phyloP scores from a whole-genome alignment of 345 rosid genomes.

The Salix koriyanagi region DNA sequence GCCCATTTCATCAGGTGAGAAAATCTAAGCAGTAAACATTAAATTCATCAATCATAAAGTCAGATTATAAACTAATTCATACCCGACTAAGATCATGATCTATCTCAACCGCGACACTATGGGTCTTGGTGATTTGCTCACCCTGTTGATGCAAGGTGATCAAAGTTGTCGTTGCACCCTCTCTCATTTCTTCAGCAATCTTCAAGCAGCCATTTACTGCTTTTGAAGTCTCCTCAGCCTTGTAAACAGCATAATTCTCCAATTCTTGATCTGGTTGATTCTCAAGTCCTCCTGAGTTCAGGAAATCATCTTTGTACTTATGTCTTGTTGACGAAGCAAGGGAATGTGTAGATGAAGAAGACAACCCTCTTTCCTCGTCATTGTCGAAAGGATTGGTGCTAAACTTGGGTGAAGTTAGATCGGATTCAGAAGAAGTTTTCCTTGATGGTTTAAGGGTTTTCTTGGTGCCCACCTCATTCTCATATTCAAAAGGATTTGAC shows the following conservation, averaged over 20 bases:
- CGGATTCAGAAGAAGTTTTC: slow-evolving; percentile 58
- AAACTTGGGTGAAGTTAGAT: slow-evolving; percentile 26
- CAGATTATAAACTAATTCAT: slow-evolving; percentile 22
- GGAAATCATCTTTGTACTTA: slow-evolving; percentile 75
- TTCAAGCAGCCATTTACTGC: slow-evolving; percentile 72
- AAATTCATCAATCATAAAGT: neutral
- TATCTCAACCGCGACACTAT: slow-evolving; percentile 59
- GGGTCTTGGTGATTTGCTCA: slow-evolving; percentile 78
- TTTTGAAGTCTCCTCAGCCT: slow-evolving; percentile 90
- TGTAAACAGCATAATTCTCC: slow-evolving; percentile 76
- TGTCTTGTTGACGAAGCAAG: slow-evolving; percentile 35
- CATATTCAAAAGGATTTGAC: slow-evolving; percentile 82
- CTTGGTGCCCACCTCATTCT: slow-evolving; percentile 53
- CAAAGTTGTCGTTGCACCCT: slow-evolving; percentile 73
- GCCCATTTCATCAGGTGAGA: neutral
- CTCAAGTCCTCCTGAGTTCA: slow-evolving; percentile 75
- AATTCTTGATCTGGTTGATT: slow-evolving; percentile 87
- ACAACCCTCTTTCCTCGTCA: slow-evolving; percentile 24
- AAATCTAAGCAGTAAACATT: neutral
- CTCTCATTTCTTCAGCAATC: slow-evolving; percentile 89
- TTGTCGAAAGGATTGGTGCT: slow-evolving; percentile 59
- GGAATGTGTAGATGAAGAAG: slow-evolving; percentile 39
- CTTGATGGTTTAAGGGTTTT: slow-evolving; percentile 45
- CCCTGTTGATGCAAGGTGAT: slow-evolving; percentile 82
- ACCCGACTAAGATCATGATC: slow-evolving; percentile 95